Base-by-base conservation (phyloP, 345 rosid genomes). In the Brassica incana region DNA sequence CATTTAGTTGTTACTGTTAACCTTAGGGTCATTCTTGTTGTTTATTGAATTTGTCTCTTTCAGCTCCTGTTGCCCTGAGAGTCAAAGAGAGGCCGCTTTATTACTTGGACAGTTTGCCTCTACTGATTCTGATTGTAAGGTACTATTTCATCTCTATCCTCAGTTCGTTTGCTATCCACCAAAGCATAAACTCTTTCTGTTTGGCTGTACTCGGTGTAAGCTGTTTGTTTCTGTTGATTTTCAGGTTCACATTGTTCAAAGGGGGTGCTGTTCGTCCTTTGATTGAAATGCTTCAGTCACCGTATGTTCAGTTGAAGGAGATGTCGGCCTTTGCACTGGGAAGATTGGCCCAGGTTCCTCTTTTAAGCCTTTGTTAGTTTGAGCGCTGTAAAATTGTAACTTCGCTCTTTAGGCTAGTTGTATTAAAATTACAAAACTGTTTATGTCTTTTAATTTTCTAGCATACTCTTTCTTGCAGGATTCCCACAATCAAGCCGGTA, bases 321-420 rank as follows among this genome's bases (percentile, higher is more conserved):
- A 95, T 95, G 99, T 91, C 99, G 3, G 98, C 99, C 75, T 95
- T 95, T 89, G 99, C 99, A 73, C 82, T 95, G 85, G 99, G 99
- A 88, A 90, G 99, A 82, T 85, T 95, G 91, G 99, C 99, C 4
- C 99, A 93, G 99, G 99, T 95, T 75, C 79, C 65, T 77, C 72
- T 75, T 78, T 20, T 5, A 27, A 80, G 64, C 36, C 27, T 35
- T 54, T 63, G 15, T 36, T 77, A 45, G 45, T 72, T 74, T 67
- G 35, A 59, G 58, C 10, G 9, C 65, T 58, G 56, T 56, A 32
- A 64, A 56, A 15, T 23, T 71, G 76, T 18, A 45, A 10, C 27
- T 12, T 62, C 6, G 8, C 23, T 71, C 48, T 72, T 52, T n/a
- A 8, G 54, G 18, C 72, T 11, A 62, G 50, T 54, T 29, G 9